A percentile compares a stretch with the other conserved stretches of the same genome.
phyloP scores from a whole-genome alignment of 768 basidiomycete species.

The Rhizopogon sp. region DNA sequence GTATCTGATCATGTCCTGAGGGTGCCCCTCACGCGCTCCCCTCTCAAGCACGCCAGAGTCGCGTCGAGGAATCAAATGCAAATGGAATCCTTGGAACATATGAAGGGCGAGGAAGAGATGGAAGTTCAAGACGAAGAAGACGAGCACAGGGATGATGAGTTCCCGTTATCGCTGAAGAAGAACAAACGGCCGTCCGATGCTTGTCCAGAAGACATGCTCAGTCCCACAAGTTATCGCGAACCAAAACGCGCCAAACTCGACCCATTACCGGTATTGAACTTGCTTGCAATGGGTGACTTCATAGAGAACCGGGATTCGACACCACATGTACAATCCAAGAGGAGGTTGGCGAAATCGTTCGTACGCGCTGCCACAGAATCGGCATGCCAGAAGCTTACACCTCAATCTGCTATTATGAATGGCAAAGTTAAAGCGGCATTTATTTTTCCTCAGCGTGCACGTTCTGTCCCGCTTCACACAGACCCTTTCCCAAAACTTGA shows the following conservation, averaged over 20 bases:
- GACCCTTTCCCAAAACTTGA: constrained; percentile 1
- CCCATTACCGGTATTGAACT: constrained; percentile 12
- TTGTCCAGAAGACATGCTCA: constrained; percentile 7
- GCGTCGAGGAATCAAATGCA: constrained; percentile 8
- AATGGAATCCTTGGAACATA: not conserved
- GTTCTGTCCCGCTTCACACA: constrained; percentile 23
- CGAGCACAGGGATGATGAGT: constrained; percentile 37
- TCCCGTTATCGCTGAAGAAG: constrained; percentile 27
- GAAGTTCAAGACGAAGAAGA: constrained; percentile 18
- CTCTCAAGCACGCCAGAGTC: constrained; percentile 48
- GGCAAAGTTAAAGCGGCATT: constrained; percentile 4
- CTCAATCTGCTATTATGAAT: constrained; percentile 6
- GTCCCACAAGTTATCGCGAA: constrained; percentile 11
- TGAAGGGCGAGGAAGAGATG: not conserved
- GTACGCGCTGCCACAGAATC: constrained; percentile 17
- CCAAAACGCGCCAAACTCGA: constrained; percentile 21
- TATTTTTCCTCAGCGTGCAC: constrained; percentile 18
- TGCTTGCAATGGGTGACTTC: constrained; percentile 4
- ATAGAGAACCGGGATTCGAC: constrained; percentile 1
- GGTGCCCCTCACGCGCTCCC: constrained; percentile 40
- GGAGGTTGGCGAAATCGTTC: not conserved
- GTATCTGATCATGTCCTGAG: constrained; percentile 42
- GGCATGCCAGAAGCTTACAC: constrained; percentile 10
- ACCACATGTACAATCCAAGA: not conserved
- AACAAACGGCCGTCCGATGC: constrained; percentile 28